phyloP scores from a whole-genome alignment of 2,329 filamentous ascomycete genomes.

The Phyllosticta citriasiana region DNA sequence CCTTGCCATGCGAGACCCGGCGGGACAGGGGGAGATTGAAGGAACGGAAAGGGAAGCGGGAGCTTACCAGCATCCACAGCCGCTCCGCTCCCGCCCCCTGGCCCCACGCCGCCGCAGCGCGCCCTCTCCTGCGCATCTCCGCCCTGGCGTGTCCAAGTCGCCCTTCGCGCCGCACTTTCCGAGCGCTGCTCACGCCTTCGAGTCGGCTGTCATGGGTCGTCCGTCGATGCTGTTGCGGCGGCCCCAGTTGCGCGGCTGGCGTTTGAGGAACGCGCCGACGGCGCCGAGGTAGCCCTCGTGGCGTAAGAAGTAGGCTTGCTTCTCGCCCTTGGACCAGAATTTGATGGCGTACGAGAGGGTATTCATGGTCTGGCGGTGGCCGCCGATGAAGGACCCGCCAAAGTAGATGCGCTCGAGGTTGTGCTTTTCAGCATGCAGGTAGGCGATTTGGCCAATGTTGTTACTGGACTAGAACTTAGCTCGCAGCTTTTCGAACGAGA shows the following conservation, averaged over 20 bases:
- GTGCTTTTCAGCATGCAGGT: slow-evolving; percentile 94
- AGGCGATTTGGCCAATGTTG: slow-evolving; percentile 96
- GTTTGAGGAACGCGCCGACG: slow-evolving; percentile 87
- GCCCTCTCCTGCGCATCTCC: background rate
- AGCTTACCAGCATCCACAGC: no score
- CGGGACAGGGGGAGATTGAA: no score
- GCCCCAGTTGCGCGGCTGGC: slow-evolving; percentile 86
- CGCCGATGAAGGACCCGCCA: slow-evolving; percentile 91
- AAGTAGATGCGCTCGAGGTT: slow-evolving; percentile 90
- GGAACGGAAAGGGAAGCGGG: no score
- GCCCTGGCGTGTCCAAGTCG: background rate
- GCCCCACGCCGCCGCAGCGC: background rate
- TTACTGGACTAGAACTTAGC: slow-evolving; percentile 48
- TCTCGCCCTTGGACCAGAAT: slow-evolving; percentile 90
- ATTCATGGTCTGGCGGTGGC: slow-evolving; percentile 95
- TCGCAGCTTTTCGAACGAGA: background rate
- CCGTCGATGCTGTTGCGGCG: slow-evolving; percentile 64
- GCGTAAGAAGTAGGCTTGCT: slow-evolving; percentile 89
- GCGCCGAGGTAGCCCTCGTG: slow-evolving; percentile 94
- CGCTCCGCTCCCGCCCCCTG: background rate
- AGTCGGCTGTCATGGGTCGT: background rate
- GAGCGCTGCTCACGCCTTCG: background rate
- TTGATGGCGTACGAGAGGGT: slow-evolving; percentile 93
- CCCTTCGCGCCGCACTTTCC: background rate
- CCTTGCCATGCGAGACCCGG: no score